These are phyloP conservation scores for Xerocomellus intermedius DNA, from an alignment of 768 basidiomycete species.

Conservation along the genomic window DNA sequence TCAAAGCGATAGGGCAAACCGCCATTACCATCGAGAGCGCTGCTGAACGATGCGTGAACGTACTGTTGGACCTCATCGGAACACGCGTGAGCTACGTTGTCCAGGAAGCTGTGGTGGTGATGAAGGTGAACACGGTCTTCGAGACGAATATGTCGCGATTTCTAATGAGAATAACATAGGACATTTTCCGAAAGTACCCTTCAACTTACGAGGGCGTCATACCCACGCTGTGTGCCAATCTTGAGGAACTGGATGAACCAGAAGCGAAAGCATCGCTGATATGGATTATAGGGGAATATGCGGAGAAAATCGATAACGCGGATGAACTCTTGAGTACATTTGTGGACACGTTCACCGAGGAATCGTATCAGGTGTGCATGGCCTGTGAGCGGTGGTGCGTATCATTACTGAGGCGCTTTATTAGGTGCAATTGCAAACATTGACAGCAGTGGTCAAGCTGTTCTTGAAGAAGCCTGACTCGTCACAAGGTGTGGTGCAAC, in stretches of 20 bases:
- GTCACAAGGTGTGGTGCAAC: constrained; percentile 89
- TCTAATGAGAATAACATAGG: constrained; percentile 45
- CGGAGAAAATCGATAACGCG: constrained; percentile 95
- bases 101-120: constrained; percentile 96
- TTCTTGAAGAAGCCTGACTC: constrained; percentile 94
- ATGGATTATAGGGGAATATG: constrained; percentile 99
- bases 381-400: neutral
- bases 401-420: neutral
- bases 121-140: constrained; percentile 67
- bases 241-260: constrained; percentile 96
- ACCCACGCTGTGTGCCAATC: constrained; percentile 88
- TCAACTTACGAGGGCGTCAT: constrained; percentile 96
- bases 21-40: constrained; percentile 93
- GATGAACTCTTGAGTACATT: constrained; percentile 89
- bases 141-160: neutral
- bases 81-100: constrained; percentile 97
- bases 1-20: constrained; percentile 94
- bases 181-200: constrained; percentile 98
- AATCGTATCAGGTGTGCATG: constrained; percentile 75
- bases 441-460: constrained; percentile 96
- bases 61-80: constrained; percentile 87
- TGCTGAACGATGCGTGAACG: constrained; percentile 93
- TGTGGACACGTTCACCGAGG: constrained; percentile 91
- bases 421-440: constrained; percentile 72
- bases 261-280: constrained; percentile 97